Evolutionary conservation across 768 basidiomycete genomes (phyloP), one percentile per base, ranked within the genome.

Genomic region (Trametes cinnabarina): DNA sequence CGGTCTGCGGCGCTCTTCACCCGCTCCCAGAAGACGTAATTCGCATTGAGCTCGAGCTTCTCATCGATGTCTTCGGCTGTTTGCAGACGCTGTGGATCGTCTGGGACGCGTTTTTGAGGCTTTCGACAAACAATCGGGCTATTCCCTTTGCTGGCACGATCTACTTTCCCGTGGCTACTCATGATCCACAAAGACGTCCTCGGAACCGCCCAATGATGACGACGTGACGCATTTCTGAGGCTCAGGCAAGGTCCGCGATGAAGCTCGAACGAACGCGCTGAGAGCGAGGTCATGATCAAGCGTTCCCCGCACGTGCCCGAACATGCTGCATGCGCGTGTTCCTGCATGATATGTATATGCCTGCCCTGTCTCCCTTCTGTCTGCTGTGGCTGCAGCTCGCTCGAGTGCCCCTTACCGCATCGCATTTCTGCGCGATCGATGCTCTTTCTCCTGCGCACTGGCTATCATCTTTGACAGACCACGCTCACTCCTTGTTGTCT

Each of bases 251-350:
- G 20, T 19, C 39, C 25, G 7, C 50, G 25, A 37, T 20, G 23
- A 26, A 26, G 47, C n/a, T 28, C 14, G 32, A 19, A 19, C 32
- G 19, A 17, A 49, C 10, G 32, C 30, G 32, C 47, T 35, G 15
- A 28, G 17, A 7, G 47, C 28, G 20, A 37, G 47, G 46, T 19
- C 55, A 50, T 42, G 55, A 61, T 57, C 56, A 58, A 41, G 40
- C 50, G 17, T 34, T 48, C 42, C 35, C 43, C 55, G 57, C 65
- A 65, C 67, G 65, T 68, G 64, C 64, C 57, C 51, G 20, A 65
- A 66, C 67, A 68, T 65, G 67, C 67, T 65, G 65, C 65, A 65
- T 62, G 59, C 64, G 67, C 67, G 59, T 68, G 67, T 66, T 47
- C 30, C 55, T 22, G 51, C 48, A 55, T 57, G 57, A 66, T 66